phyloP scores from a whole-genome alignment of 176 grass and related monocot genomes.

The Musa troglodytarum region DNA sequence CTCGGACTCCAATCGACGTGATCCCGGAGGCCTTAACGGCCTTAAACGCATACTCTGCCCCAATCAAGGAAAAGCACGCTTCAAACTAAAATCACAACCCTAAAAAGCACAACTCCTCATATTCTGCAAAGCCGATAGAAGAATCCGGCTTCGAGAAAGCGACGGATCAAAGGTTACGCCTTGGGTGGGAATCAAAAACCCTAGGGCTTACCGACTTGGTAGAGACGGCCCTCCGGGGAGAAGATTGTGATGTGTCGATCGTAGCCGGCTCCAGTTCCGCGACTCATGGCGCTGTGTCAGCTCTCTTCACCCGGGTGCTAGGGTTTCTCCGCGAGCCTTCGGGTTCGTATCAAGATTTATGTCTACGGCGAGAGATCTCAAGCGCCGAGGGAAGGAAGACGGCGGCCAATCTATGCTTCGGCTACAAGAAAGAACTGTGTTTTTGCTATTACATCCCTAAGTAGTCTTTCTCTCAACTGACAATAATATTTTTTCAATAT shows the following conservation, averaged over 20 bases:
- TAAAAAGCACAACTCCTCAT: neutral
- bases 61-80: neutral
- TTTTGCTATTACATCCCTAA: too few relatives aligned
- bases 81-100: neutral
- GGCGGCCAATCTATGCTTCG: too few relatives aligned
- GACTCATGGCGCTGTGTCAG: conserved; percentile 12
- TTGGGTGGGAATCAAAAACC: neutral
- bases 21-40: conserved; percentile 86
- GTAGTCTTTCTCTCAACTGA: too few relatives aligned
- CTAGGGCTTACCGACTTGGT: conserved; percentile 75
- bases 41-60: conserved; percentile 97
- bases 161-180: too few relatives aligned
- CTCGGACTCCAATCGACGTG: conserved; percentile 94
- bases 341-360: neutral
- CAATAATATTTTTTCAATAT: too few relatives aligned
- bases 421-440: too few relatives aligned
- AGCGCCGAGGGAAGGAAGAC: too few relatives aligned
- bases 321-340: neutral
- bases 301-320: neutral
- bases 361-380: too few relatives aligned
- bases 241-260: conserved; percentile 99
- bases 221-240: conserved; percentile 95
- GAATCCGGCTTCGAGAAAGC: neutral
- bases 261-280: conserved; percentile 67
- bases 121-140: neutral